A percentile compares a stretch with the other conserved stretches of the same genome.
Conservation (phyloP, 257 asterid species). For the Primulina huaijiensis region DNA sequence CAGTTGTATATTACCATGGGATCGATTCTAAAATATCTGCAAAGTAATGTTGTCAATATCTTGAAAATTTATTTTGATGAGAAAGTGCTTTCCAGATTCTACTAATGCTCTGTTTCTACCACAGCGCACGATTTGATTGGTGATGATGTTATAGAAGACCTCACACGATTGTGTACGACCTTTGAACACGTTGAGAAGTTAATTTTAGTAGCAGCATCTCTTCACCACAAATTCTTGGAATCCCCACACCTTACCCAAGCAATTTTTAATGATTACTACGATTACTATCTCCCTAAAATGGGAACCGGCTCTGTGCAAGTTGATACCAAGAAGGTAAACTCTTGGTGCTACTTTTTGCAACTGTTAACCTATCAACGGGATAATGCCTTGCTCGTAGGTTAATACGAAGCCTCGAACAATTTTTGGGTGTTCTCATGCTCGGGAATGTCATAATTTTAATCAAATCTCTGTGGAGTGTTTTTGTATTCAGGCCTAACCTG, state of each 20-base stretch:
- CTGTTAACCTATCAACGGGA: not conserved
- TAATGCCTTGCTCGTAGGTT: not conserved
- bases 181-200: conserved; percentile 80
- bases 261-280: conserved; percentile 62
- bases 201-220: conserved; percentile 64
- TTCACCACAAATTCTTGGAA: conserved; percentile 68
- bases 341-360: conserved; percentile 2
- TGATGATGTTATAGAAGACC: conserved; percentile 63
- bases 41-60: conserved; percentile 35
- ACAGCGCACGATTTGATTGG: conserved; percentile 46
- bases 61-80: conserved; percentile 15
- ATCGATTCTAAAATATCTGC: conserved; percentile 54
- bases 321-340: conserved; percentile 45
- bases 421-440: not conserved
- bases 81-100: not conserved
- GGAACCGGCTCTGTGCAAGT: conserved; percentile 51
- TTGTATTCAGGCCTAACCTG: no score
- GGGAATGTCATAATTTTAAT: not conserved
- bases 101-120: conserved; percentile 5
- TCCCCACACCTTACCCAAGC: conserved; percentile 68
- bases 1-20: conserved; percentile 75
- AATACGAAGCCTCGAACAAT: not conserved
- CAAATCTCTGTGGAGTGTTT: no score
- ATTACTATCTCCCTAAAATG: conserved; percentile 62
- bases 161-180: conserved; percentile 55